Conservation (phyloP, 495 filamentous ascomycete genomes). For the Cudoniella acicularis region DNA sequence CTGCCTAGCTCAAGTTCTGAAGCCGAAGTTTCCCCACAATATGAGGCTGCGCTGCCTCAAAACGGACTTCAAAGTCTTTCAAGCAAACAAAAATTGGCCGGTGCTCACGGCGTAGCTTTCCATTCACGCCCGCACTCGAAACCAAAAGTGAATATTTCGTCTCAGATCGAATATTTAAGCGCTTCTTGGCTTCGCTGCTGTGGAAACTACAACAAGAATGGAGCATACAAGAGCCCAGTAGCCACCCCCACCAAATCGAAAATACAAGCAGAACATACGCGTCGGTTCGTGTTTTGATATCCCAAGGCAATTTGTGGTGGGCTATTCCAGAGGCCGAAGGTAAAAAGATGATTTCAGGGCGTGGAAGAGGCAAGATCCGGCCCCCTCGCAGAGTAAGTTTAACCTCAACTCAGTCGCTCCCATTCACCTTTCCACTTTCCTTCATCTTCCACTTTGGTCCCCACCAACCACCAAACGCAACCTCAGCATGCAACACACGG, state of each 20-base stretch:
- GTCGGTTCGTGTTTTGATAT: neutral
- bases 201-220: neutral
- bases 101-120: neutral
- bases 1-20: neutral
- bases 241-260: constrained; percentile 1
- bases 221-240: constrained; percentile 9
- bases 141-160: neutral
- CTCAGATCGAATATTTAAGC: neutral
- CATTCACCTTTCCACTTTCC: neutral
- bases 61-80: neutral
- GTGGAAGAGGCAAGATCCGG: constrained; percentile 61
- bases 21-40: neutral
- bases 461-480: too few relatives aligned
- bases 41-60: neutral
- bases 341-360: constrained; percentile 56
- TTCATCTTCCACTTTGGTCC: neutral
- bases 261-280: neutral
- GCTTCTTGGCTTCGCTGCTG: neutral
- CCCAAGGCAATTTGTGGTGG: too few relatives aligned
- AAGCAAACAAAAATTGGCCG: neutral
- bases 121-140: neutral
- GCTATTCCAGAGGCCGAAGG: neutral
- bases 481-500: too few relatives aligned
- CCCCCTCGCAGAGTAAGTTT: constrained; percentile 66
- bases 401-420: too few relatives aligned